These are phyloP conservation scores for Angomonas desouzai DNA, from an alignment of 208 protist genomes.

Conservation along the genomic window DNA sequence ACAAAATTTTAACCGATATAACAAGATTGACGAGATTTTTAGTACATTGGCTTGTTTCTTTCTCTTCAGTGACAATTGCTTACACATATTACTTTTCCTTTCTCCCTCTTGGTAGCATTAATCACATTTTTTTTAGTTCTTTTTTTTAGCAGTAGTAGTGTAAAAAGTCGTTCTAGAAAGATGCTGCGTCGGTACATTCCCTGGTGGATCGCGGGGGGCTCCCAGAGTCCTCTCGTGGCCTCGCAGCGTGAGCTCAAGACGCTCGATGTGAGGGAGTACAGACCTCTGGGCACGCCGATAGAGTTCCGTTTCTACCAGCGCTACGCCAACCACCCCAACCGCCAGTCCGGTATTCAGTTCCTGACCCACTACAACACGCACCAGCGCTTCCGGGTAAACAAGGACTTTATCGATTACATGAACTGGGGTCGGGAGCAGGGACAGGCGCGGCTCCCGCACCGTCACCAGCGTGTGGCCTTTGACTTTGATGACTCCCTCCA, in stretches of 20 bases:
- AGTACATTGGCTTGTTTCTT: background rate
- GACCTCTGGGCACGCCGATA: conserved; percentile 77
- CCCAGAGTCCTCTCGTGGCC: conserved; percentile 6
- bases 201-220: conserved; percentile 12
- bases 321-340: conserved; percentile 88
- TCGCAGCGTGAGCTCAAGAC: conserved; percentile 65
- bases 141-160: conserved; percentile 3
- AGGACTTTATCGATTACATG: conserved; percentile 91
- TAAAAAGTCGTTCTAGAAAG: too few species aligned
- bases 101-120: conserved; percentile 4
- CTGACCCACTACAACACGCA: conserved; percentile 89
- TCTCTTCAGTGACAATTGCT: background rate
- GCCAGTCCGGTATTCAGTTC: conserved; percentile 86
- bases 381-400: conserved; percentile 83
- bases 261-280: conserved; percentile 82
- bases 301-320: conserved; percentile 92
- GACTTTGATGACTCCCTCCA: conserved; percentile 87
- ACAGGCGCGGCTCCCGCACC: conserved; percentile 84
- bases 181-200: conserved; percentile 38
- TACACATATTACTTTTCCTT: background rate
- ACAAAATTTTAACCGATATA: background rate
- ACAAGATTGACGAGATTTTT: background rate
- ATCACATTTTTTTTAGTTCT: background rate
- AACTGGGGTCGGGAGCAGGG: conserved; percentile 90
- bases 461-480: conserved; percentile 87